phyloP scores from a whole-genome alignment of 306 rosid species.

The Begonia masoniana region DNA sequence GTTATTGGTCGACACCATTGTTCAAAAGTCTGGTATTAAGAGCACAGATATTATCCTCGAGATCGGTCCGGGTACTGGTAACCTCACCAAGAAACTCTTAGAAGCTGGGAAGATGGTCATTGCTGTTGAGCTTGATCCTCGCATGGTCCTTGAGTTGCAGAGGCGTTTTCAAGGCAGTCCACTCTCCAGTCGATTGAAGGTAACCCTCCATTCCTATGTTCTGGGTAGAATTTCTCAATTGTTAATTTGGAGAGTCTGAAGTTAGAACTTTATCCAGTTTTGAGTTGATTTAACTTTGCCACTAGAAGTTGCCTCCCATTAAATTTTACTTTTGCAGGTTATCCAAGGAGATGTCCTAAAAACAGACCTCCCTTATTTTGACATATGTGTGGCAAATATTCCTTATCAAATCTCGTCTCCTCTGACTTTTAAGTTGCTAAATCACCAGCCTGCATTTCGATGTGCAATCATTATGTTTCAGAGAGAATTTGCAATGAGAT shows the following conservation, averaged over 20 bases:
- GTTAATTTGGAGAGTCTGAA: no score
- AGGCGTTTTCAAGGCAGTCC: conserved; percentile 73
- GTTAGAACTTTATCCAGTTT: no score
- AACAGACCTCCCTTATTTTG: conserved; percentile 88
- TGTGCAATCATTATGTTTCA: conserved; percentile 94
- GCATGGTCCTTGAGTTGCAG: conserved; percentile 87
- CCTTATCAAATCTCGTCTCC: conserved; percentile 96
- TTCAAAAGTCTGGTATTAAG: conserved; percentile 44
- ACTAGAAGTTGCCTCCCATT: not conserved
- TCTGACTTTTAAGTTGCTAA: conserved; percentile 82
- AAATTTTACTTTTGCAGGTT: conserved; percentile 25
- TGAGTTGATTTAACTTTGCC: no score
- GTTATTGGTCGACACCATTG: conserved; percentile 30
- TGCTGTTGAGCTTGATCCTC: conserved; percentile 77
- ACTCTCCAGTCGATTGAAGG: conserved; percentile 52
- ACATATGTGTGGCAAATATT: conserved; percentile 85
- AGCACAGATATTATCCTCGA: conserved; percentile 39
- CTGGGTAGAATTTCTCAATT: no score
- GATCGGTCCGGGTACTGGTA: conserved; percentile 53
- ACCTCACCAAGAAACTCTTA: conserved; percentile 51
- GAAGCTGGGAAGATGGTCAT: conserved; percentile 63
- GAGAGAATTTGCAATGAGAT: conserved; percentile 87
- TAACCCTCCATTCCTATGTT: not conserved
- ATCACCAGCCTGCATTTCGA: conserved; percentile 68
- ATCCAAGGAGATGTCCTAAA: conserved; percentile 78